phyloP scores from a whole-genome alignment of 2,329 filamentous ascomycete species.

The Calonectria pseudoreteaudii region DNA sequence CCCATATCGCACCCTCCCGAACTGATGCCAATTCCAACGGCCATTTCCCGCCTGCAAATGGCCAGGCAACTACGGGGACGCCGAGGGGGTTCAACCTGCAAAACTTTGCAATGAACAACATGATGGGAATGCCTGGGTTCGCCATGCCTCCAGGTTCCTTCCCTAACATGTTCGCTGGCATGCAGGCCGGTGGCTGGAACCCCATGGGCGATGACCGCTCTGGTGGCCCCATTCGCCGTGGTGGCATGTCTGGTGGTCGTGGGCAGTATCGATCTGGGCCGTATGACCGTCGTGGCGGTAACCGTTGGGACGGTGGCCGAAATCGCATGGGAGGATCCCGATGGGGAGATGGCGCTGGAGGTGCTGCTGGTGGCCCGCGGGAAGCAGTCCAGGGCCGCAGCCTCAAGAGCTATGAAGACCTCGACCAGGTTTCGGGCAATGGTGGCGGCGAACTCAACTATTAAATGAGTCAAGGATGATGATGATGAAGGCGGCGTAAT shows the following conservation, averaged over 20 bases:
- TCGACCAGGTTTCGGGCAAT: conserved; percentile 84
- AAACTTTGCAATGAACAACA: conserved; percentile 72
- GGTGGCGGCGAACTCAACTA: conserved; percentile 92
- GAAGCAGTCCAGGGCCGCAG: conserved; percentile 94
- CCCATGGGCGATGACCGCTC: conserved; percentile 67
- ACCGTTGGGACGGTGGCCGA: conserved; percentile 63
- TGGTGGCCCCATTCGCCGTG: conserved; percentile 76
- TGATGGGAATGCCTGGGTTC: conserved; percentile 72
- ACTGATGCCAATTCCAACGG: conserved; percentile 96
- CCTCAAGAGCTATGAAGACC: conserved; percentile 96
- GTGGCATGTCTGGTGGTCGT: conserved; percentile 64
- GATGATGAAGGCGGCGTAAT: not conserved
- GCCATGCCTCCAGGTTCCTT: conserved; percentile 61
- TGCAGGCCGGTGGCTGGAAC: conserved; percentile 63
- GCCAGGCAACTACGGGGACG: conserved; percentile 82
- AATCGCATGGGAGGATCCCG: conserved; percentile 65
- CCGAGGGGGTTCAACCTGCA: conserved; percentile 92
- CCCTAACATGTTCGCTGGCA: conserved; percentile 66
- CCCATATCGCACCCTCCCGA: conserved; percentile 92
- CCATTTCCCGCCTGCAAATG: conserved; percentile 86
- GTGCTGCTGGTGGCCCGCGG: conserved; percentile 82
- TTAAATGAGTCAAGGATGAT: conserved; percentile 54
- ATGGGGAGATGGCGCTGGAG: conserved; percentile 82
- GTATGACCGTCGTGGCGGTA: conserved; percentile 76
- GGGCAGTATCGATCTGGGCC: conserved; percentile 76